Conservation (phyloP, 2,329 filamentous ascomycete species). For the Ceratocystis cacaofunesta region DNA sequence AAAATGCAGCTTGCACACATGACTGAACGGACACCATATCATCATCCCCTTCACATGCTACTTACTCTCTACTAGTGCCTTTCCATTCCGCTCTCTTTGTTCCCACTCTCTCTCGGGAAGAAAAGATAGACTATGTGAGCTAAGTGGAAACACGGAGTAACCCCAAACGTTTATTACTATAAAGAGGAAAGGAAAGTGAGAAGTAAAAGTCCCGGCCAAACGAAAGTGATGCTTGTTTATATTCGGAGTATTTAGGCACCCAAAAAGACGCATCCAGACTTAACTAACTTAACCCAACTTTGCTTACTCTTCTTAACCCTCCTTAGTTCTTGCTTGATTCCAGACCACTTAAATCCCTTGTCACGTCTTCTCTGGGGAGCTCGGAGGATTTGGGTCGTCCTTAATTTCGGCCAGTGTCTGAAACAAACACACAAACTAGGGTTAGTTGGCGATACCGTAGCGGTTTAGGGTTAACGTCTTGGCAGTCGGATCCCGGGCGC, state of each 20-base stretch:
- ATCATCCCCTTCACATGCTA: background rate
- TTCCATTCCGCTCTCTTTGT: background rate
- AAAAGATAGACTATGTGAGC: background rate
- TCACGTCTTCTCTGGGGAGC: background rate
- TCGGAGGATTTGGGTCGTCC: background rate
- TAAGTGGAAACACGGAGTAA: background rate
- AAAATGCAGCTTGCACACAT: no score
- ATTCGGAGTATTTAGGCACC: background rate
- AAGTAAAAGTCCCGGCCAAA: background rate
- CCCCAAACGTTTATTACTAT: background rate
- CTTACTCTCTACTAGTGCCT: background rate
- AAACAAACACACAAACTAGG: background rate
- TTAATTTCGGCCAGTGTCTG: background rate
- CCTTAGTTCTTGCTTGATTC: background rate
- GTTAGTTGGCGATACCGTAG: background rate
- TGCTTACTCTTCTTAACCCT: no score
- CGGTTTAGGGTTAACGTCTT: background rate
- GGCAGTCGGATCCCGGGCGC: background rate
- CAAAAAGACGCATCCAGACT: conserved; percentile 1
- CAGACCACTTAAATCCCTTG: background rate
- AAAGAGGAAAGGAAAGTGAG: background rate
- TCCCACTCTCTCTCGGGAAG: background rate
- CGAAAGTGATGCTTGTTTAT: background rate
- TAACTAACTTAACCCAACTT: no score
- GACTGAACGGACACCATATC: no score